Evolutionary conservation across 192 early-diverging fungal species (phyloP).

Genomic region (Rhizophagus sp.): DNA sequence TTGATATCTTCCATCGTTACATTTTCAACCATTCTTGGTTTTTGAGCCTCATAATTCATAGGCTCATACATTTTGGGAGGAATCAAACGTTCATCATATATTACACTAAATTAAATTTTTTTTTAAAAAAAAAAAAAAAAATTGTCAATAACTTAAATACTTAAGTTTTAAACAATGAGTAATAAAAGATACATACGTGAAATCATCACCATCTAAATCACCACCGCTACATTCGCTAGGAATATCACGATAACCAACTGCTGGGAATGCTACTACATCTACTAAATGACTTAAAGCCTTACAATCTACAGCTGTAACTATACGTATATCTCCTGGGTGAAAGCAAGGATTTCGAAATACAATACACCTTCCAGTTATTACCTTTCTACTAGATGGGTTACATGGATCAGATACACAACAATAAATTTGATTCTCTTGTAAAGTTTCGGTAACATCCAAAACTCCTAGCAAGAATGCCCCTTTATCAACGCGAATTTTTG

Average conservation of each 20-base stretch:
- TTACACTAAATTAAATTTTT: no score
- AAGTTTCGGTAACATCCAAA: slow-evolving; percentile 46
- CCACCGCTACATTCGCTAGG: slow-evolving; percentile 80
- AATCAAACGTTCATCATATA: slow-evolving; percentile 59
- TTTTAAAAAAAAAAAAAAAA: not conserved
- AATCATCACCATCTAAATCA: slow-evolving; percentile 82
- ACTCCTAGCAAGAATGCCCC: slow-evolving; percentile 59
- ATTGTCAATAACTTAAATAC: not conserved
- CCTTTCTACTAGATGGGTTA: slow-evolving; percentile 10
- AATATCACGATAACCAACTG: slow-evolving; percentile 64
- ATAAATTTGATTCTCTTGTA: slow-evolving; percentile 53
- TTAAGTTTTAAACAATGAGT: not conserved
- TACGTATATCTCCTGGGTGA: slow-evolving; percentile 65
- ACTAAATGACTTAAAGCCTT: slow-evolving; percentile 46
- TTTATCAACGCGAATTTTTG: slow-evolving; percentile 53
- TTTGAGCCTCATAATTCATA: slow-evolving; percentile 54
- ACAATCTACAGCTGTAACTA: slow-evolving; percentile 59
- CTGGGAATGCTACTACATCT: slow-evolving; percentile 76
- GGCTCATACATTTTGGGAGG: slow-evolving; percentile 41
- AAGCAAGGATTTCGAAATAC: slow-evolving; percentile 63
- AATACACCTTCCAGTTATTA: slow-evolving; percentile 45
- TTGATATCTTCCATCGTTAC: slow-evolving; percentile 53
- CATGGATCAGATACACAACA: slow-evolving; percentile 43
- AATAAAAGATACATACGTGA: slow-evolving; percentile 46
- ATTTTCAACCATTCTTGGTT: slow-evolving; percentile 31